Evolutionary conservation across 1,284 basidiomycete species (phyloP).

Genomic region (Moniliophthora roreri): DNA sequence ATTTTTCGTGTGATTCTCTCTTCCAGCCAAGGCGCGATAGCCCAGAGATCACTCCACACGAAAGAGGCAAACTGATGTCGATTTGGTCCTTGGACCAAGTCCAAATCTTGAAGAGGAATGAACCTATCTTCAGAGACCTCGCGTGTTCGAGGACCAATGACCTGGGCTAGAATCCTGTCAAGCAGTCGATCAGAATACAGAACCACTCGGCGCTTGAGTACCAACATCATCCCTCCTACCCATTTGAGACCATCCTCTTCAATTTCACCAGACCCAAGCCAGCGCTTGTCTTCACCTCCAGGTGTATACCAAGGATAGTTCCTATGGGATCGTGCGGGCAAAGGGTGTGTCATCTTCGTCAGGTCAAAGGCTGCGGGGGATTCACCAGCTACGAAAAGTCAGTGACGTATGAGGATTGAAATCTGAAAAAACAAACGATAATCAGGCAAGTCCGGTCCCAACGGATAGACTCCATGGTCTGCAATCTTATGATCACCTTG

Average conservation of each 20-base stretch:
- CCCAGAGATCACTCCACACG: conserved; percentile 63
- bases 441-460: conserved; percentile 20
- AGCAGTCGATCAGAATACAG: conserved; percentile 9
- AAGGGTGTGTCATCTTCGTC: conserved; percentile 46
- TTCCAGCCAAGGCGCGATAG: conserved; percentile 77
- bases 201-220: conserved; percentile 6
- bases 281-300: conserved; percentile 65
- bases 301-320: conserved; percentile 75
- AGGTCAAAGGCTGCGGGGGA: conserved; percentile 10
- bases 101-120: conserved; percentile 44
- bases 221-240: conserved; percentile 73
- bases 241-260: conserved; percentile 67
- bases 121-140: conserved; percentile 32
- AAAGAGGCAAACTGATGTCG: conserved; percentile 67
- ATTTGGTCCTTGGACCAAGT: conserved; percentile 46
- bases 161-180: conserved; percentile 63
- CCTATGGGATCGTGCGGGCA: conserved; percentile 50
- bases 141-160: conserved; percentile 46
- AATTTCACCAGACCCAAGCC: conserved; percentile 50
- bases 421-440: background rate
- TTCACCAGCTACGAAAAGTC: conserved; percentile 2
- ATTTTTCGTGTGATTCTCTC: conserved; percentile 60
- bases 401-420: background rate
- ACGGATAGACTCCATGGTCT: conserved; percentile 39
- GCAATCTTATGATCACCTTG: conserved; percentile 12